Evolutionary conservation across 1,284 basidiomycete species (phyloP).

Genomic region (Wolfiporia cocos): DNA sequence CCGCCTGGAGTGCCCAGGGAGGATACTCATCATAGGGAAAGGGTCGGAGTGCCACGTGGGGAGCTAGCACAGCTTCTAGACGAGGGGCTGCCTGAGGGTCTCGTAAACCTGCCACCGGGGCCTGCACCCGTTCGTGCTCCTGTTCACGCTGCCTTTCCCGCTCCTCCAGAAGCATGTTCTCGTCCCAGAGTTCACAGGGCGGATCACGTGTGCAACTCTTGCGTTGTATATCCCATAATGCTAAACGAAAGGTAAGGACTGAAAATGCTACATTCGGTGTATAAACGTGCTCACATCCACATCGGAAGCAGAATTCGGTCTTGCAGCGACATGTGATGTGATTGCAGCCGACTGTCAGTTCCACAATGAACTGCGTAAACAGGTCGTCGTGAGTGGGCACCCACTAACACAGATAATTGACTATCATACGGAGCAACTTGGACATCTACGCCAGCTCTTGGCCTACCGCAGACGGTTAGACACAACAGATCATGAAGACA

Average conservation of each 20-base stretch:
- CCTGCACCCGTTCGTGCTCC: conserved; percentile 1
- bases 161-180: conserved; percentile 32
- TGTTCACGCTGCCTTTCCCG: conserved; percentile 25
- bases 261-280: neutral
- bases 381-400: neutral
- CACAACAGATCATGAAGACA: too few species aligned
- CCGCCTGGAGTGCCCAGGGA: neutral
- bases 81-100: conserved; percentile 1
- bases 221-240: conserved; percentile 21
- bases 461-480: too few species aligned
- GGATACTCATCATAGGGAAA: neutral
- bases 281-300: conserved; percentile 26
- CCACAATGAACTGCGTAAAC: conserved; percentile 23
- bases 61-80: neutral
- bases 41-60: neutral
- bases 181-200: conserved; percentile 34
- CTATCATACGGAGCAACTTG: conserved; percentile 27
- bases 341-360: conserved; percentile 29
- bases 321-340: conserved; percentile 31
- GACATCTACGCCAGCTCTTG: conserved; percentile 35
- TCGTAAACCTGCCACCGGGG: conserved; percentile 5
- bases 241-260: conserved; percentile 12
- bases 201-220: conserved; percentile 28
- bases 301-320: conserved; percentile 31
- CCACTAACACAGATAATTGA: conserved; percentile 1